Base-by-base conservation (phyloP, 768 basidiomycete species). In the Sporobolomyces roseus region DNA sequence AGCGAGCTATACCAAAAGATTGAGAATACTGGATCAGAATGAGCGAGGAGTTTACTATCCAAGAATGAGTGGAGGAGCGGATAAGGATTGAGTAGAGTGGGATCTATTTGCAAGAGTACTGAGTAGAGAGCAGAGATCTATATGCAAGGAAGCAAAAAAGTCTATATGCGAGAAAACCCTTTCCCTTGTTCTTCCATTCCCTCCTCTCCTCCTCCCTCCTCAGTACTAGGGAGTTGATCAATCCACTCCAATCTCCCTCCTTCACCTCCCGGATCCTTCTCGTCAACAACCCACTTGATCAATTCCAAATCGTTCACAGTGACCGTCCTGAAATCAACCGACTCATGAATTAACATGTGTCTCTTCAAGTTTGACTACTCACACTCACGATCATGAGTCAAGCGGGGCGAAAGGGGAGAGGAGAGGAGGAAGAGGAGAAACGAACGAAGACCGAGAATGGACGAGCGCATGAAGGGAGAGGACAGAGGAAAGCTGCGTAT, bases 161-260 rank as follows among this genome's bases (percentile, higher is more conserved):
- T 41, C 38, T 41, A 41, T 41, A 17, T 41, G 38, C 38, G 17
- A 21, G n/a, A n/a, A n/a, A n/a, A n/a, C n/a, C n/a, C n/a, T n/a
- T n/a, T n/a, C n/a, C n/a, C n/a, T n/a, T n/a, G n/a, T n/a, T n/a
- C n/a, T n/a, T n/a, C n/a, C n/a, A n/a, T n/a, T n/a, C n/a, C n/a
- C n/a, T n/a, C n/a, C n/a, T n/a, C 46, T 48, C n/a, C 46, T 48
- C 13, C 46, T 12, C 46, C 46, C 21, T 23, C 46, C 17, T 41
- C 38, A 41, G 17, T 9, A 17, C 38, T 41, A 7, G 46, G 33
- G 29, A 33, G 10, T 32, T 55, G 19, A n/a, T 55, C 54, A 54
- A 74, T 52, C 70, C 67, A 71, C 30, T 71, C 73, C n/a, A 68
- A 50, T 16, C 71, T 32, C 4, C 66, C 73, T 19, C 61, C 60